Base-by-base conservation (phyloP, 1,284 basidiomycete species). In the Fomitopsis schrenkii region DNA sequence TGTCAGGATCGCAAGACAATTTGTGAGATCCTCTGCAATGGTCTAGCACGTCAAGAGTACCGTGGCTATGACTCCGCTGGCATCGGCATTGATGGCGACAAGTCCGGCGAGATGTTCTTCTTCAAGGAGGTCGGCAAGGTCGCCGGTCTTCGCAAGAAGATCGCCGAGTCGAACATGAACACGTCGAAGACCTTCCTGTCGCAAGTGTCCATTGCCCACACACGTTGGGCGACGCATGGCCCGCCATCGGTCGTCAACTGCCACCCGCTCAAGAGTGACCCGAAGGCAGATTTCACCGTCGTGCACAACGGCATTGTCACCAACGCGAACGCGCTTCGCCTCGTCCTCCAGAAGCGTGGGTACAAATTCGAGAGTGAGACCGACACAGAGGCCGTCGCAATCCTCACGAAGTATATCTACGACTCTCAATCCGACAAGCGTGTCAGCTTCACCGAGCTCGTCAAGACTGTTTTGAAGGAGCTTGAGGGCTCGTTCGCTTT, bases 81-180 rank as follows among this genome's bases (percentile, higher is more conserved):
- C 74, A 85, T 99, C 66, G 94, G 93, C 66, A 87, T 98, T 69
- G 97, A 99, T 73, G 97, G 96, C 41, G 96, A 99, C 82, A 86
- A 88, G 68, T 80, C 88, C 6, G 86, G 86, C 54, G 83, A 88
- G 59, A 82, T 93, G 62, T 71, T 94, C 63, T 94, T 91, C 80
- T 99, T 97, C 90, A 99, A 98, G 83, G 93, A 97, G 78, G 97
- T 99, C 59, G 97, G 97, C 78, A 99, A 99, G 79, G 97, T 99
- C 64, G 90, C 91, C 56, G 91, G 92, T 35, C 85, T 99, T 62
- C 92, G 95, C 77, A 93, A 97, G 82, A 89, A 92, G 79, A 97
- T 98, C 71, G 87, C 89, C 60, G 83, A 84, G 66, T 88, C 93
- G 17, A 78, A 74, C 64, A 74, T 96, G 70, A 88, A 98, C 77